Percentiles rank a stretch among this genome's conserved stretches.
Conservation (phyloP, 2,329 filamentous ascomycete genomes). For the Colletotrichum lupini region DNA sequence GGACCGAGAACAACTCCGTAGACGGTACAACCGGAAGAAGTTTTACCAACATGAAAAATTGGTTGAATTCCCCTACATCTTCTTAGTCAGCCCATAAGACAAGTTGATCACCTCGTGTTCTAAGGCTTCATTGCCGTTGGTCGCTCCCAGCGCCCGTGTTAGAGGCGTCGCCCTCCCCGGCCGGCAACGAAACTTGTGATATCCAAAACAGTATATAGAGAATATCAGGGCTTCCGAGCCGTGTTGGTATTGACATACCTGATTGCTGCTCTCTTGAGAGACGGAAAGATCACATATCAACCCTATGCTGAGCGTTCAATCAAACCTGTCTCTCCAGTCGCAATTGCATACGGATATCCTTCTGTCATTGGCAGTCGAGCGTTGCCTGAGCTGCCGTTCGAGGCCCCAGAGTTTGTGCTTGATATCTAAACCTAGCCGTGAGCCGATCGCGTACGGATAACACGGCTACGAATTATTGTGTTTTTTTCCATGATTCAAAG, state of each 20-base stretch:
- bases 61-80: not conserved
- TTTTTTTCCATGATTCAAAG: not conserved
- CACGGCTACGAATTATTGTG: not conserved
- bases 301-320: too few species aligned
- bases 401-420: not conserved
- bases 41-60: not conserved
- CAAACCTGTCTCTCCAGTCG: not conserved
- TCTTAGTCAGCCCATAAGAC: constrained; percentile 7
- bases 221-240: not conserved
- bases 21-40: too few species aligned
- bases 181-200: not conserved
- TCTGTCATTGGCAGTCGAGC: not conserved
- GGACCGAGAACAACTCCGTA: not conserved
- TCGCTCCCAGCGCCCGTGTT: not conserved
- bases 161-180: not conserved
- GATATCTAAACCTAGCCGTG: not conserved
- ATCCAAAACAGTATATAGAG: not conserved
- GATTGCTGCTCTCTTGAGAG: not conserved
- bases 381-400: not conserved
- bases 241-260: too few species aligned
- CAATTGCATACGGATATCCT: not conserved
- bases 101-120: not conserved
- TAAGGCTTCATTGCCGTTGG: not conserved
- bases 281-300: not conserved
- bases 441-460: not conserved